Evolutionary conservation across 2,329 filamentous ascomycete genomes (phyloP), one percentile per base, ranked within the genome.

Genomic region (Monilinia laxa): DNA sequence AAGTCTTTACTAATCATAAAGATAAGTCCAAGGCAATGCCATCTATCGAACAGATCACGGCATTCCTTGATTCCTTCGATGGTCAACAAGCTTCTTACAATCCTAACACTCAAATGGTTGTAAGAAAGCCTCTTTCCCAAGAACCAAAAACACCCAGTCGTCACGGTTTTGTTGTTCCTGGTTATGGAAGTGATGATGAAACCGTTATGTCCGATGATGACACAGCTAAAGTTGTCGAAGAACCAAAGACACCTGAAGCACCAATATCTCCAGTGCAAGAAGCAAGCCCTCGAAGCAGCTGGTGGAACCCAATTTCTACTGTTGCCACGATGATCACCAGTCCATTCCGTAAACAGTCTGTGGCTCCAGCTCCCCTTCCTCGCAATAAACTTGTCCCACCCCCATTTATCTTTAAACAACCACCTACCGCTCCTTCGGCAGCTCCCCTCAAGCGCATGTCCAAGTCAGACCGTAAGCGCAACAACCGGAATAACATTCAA

Each of bases 381-480:
- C 11, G 31, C 31, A 59, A 65, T 16, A 51, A 45, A 31, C 10
- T 58, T 28, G 49, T 45, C 11, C 42, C 54, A 40, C 54, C 54
- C 11, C 62, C 63, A 42, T 51, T 40, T 16, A 52, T 65, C 38
- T 65, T 65, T 54, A 65, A 58, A 2, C 42, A 51, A 28, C 63
- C 63, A 35, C 31, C 63, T 12, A 20, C 49, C 38, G 25, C 62
- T 47, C 40, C 63, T 42, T n/a, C 54, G 23, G 54, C 51, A n/a
- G 28, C 28, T 45, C 54, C 55, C 1, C 55, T 49, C 23, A 65
- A 54, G 18, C 45, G 40, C 20, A 40, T 40, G 35, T 47, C 67
- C 3, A 42, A 66, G 47, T 62, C 56, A 14, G 67, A 68, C 20
- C 67, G 67, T 18, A 66, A 66, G 28, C 56, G 63, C 40, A 58